Evolutionary conservation across 1,284 basidiomycete species (phyloP).

Genomic region (Taiwanofungus camphoratus): DNA sequence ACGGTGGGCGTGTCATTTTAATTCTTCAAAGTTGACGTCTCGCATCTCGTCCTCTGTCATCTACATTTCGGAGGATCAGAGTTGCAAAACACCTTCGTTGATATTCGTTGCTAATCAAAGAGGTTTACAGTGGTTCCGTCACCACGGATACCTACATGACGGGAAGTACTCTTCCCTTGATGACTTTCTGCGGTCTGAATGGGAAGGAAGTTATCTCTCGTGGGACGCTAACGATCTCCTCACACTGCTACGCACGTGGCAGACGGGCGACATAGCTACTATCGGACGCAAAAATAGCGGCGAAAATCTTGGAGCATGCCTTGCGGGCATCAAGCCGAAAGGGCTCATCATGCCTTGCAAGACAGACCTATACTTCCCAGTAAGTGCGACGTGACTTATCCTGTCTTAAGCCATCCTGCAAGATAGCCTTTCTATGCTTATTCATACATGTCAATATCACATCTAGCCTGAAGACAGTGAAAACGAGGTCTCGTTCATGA

Average conservation of each 20-base stretch:
- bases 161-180: constrained; percentile 44
- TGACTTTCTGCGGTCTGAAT: constrained; percentile 44
- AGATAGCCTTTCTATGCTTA: too few relatives aligned
- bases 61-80: too few relatives aligned
- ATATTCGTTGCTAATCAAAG: constrained; percentile 1
- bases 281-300: constrained; percentile 18
- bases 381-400: constrained; percentile 16
- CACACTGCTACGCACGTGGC: constrained; percentile 34
- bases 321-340: constrained; percentile 33
- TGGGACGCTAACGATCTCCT: constrained; percentile 40
- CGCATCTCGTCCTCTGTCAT: too few relatives aligned
- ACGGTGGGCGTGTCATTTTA: constrained; percentile 29
- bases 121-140: constrained; percentile 46
- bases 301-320: constrained; percentile 19
- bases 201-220: constrained; percentile 31
- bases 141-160: constrained; percentile 39
- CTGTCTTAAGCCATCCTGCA: too few relatives aligned
- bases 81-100: too few relatives aligned
- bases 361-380: constrained; percentile 50
- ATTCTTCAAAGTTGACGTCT: neutral
- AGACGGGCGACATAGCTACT: constrained; percentile 33
- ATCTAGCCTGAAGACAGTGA: constrained; percentile 51
- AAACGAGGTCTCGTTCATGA: constrained; percentile 40
- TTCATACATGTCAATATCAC: neutral
- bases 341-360: constrained; percentile 53